These are phyloP conservation scores for Penicillium sp. DNA, from an alignment of 2,329 filamentous ascomycete genomes.

Conservation along the genomic window DNA sequence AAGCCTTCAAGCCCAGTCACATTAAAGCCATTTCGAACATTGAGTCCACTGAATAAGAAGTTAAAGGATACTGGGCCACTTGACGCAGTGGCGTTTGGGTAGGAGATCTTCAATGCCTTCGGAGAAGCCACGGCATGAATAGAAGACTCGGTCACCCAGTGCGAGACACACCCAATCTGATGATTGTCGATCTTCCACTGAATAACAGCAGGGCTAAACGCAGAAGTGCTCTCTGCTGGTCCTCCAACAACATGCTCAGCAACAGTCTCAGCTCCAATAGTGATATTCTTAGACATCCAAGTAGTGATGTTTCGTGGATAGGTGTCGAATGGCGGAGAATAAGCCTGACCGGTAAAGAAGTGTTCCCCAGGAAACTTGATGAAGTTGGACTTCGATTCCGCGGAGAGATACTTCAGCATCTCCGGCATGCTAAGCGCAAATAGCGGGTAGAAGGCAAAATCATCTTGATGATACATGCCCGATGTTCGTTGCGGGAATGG, in stretches of 20 bases:
- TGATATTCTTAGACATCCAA: slow-evolving; percentile 58
- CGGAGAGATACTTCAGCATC: slow-evolving; percentile 39
- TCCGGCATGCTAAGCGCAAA: slow-evolving; percentile 46
- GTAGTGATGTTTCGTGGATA: slow-evolving; percentile 59
- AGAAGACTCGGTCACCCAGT: slow-evolving; percentile 43
- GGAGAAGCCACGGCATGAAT: slow-evolving; percentile 46
- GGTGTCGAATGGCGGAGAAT: slow-evolving; percentile 59
- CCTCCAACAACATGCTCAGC: slow-evolving; percentile 59
- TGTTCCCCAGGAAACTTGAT: slow-evolving; percentile 55
- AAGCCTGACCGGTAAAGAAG: slow-evolving; percentile 53
- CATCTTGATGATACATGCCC: slow-evolving; percentile 59
- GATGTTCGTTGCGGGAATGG: slow-evolving; percentile 40
- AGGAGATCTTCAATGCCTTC: slow-evolving; percentile 50
- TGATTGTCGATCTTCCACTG: slow-evolving; percentile 54
- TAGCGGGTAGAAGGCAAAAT: slow-evolving; percentile 60
- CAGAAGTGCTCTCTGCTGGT: slow-evolving; percentile 49
- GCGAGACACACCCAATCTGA: slow-evolving; percentile 22
- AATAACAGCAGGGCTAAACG: slow-evolving; percentile 61
- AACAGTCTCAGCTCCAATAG: slow-evolving; percentile 62
- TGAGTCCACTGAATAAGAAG: slow-evolving; percentile 16
- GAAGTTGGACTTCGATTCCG: slow-evolving; percentile 52
- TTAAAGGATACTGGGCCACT: slow-evolving; percentile 8
- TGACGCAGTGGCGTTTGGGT: slow-evolving; percentile 48
- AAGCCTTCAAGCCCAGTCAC: slow-evolving; percentile 15
- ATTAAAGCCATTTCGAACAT: slow-evolving; percentile 49